Percentiles rank a stretch among this genome's conserved stretches.
phyloP scores from a whole-genome alignment of 2,329 filamentous ascomycete genomes.

The Aspergillus ustus region DNA sequence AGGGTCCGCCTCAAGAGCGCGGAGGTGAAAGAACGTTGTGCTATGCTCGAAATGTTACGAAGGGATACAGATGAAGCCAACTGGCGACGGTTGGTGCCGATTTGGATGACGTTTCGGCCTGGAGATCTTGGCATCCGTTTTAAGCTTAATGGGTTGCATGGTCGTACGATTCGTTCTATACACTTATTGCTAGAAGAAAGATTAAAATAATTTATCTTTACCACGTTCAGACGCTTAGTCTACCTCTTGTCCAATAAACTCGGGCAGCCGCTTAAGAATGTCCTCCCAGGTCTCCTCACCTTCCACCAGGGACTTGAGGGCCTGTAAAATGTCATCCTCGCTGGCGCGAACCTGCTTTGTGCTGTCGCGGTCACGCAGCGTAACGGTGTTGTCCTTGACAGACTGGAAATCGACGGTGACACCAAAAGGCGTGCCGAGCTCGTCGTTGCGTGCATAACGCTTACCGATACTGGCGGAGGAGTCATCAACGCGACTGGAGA shows the following conservation, averaged over 20 bases:
- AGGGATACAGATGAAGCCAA: constrained; percentile 19
- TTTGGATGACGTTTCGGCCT: constrained; percentile 27
- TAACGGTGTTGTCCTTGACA: constrained; percentile 82
- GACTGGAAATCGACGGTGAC: constrained; percentile 97
- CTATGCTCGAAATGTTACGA: constrained; percentile 1
- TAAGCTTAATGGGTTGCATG: neutral
- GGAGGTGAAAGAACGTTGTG: constrained; percentile 11
- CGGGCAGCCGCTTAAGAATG: constrained; percentile 76
- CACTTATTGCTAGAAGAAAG: neutral
- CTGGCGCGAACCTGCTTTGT: constrained; percentile 88
- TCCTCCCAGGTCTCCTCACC: constrained; percentile 71
- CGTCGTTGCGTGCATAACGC: constrained; percentile 92
- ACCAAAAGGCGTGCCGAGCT: constrained; percentile 90
- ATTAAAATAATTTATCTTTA: neutral
- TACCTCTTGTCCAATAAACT: constrained; percentile 76
- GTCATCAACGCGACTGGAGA: constrained; percentile 87
- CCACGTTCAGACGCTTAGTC: constrained; percentile 41
- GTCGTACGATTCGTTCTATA: neutral
- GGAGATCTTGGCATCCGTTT: constrained; percentile 34
- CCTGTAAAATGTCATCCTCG: constrained; percentile 77
- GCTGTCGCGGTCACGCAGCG: constrained; percentile 86
- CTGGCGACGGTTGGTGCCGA: constrained; percentile 11
- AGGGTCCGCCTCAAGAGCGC: constrained; percentile 9
- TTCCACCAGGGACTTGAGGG: constrained; percentile 67
- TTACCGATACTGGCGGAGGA: constrained; percentile 92